Base-by-base conservation (phyloP, 306 rosid species). In the Parietaria judaica region DNA sequence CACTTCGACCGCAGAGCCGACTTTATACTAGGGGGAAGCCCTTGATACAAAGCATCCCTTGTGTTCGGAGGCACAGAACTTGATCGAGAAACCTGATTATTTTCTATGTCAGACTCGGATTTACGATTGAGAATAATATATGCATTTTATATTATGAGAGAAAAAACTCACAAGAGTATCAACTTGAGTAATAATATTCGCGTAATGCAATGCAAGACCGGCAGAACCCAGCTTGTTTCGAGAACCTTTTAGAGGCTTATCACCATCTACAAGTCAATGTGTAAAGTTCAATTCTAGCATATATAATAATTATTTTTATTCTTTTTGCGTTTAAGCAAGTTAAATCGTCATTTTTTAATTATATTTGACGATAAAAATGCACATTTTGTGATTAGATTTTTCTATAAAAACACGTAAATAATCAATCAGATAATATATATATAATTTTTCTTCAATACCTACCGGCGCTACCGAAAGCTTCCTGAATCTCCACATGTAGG, bases 201-300 rank as follows among this genome's bases (percentile, higher is more conserved):
- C 99, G 68, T 86, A 92, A 78, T 92, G 99, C 87, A 92, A 79
- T 46, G 97, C 96, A 53, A 94, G 99, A 79, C 99, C 99, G 54
- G 97, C 90, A 61, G 89, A 78, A 44, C 99, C 99, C 78, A 92
- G 70, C 79, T 74, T 79, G 61, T 61, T 78, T 17, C 74, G 90
- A 68, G 83, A 79, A 60, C 83, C 85, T 65, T 82, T 76, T 36
- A 37, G 74, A 31, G 73, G 78, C 63, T 70, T 78, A 66, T 77
- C 90, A 41, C 74, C 75, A 66, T 86, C 99, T 88, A 84, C 82
- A 72, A 55, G 65, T 66, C 66, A 66, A 66, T 54, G 74, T 55
- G 23, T 51, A 15, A 64, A 75, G 51, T 6, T 37, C 56, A 14
- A 35, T 15, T 65, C 11, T 54, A 36, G 8, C 23, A 60, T 60